Percentiles rank a stretch among this genome's conserved stretches.
phyloP scores from a whole-genome alignment of 306 rosid genomes.

The Inga leiocalycina region DNA sequence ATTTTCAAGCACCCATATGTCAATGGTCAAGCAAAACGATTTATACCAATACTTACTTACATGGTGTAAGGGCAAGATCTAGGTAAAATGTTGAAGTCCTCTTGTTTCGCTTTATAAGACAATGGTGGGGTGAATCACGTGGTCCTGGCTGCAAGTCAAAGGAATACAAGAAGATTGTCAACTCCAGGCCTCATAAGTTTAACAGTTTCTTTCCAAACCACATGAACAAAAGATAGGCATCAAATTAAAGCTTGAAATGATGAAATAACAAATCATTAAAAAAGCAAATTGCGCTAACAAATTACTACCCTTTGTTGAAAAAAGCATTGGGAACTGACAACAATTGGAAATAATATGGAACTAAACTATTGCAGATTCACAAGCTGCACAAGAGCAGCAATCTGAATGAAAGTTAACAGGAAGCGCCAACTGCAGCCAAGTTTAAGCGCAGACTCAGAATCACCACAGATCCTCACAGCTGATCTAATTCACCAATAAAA shows the following conservation, averaged over 20 bases:
- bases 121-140: conserved; percentile 68
- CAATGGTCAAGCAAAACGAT: conserved; percentile 12
- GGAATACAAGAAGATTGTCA: conserved; percentile 36
- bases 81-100: conserved; percentile 85
- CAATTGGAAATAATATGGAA: background rate
- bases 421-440: background rate
- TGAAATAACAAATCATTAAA: background rate
- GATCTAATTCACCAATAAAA: conserved; percentile 16
- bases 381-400: conserved; percentile 1
- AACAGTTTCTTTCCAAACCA: background rate
- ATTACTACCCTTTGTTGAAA: background rate
- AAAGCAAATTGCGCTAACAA: background rate
- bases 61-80: conserved; percentile 77
- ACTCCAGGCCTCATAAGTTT: conserved; percentile 26
- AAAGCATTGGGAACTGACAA: conserved; percentile 8
- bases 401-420: background rate
- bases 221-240: conserved; percentile 10
- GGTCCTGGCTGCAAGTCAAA: conserved; percentile 89
- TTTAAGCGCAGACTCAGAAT: conserved; percentile 16
- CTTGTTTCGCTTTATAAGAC: conserved; percentile 88
- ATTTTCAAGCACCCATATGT: conserved; percentile 26
- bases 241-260: conserved; percentile 1
- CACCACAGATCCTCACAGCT: conserved; percentile 27
- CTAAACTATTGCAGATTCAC: conserved; percentile 6
- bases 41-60: conserved; percentile 60